Evolutionary conservation across 2,329 filamentous ascomycete species (phyloP), one percentile per base, ranked within the genome.

Genomic region (Arthrobotrys pseudoclavata): DNA sequence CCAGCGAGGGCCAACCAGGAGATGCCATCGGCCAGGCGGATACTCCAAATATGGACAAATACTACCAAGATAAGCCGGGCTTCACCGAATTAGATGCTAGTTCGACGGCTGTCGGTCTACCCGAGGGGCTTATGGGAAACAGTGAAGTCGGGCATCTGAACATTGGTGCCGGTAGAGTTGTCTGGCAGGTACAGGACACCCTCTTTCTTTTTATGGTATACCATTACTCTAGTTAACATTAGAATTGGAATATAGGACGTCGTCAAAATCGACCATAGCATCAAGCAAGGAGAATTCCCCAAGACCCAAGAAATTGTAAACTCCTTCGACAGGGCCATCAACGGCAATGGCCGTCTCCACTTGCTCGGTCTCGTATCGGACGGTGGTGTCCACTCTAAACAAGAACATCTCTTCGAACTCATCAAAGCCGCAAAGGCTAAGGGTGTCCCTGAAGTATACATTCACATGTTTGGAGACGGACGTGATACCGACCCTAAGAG

Each of bases 391-490:
- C 96, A 99, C 87, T 90, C 94, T 80, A 96, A 99, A 87, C 96
- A 97, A 86, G 91, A 91, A 79, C 96, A 99, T 84, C 88, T 99
- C 75, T 92, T 96, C 83, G 91, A 90, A 71, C 89, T 99, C 42
- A 89, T 99, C 80, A 89, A 92, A 84, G 92, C 96, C 42, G 96
- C 96, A 83, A 97, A 97, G 88, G 91, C 92, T 82, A 90, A 92
- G 83, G 90, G 89, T 57, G 89, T 99, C 37, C 93, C 94, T 81
- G 88, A 98, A 82, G 94, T 99, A 82, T 98, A 91, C 87, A 96
- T 99, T 83, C 96, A 99, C 88, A 98, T 98, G 89, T 98, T 99
- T 83, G 96, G 93, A 80, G 96, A 99, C 85, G 96, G 96, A 82
- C 92, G 96, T 84, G 96, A 99, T 84, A 98, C 95, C 80, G 96